Conservation (phyloP, 176 grass and related monocot genomes). For the Chloris gayana region DNA sequence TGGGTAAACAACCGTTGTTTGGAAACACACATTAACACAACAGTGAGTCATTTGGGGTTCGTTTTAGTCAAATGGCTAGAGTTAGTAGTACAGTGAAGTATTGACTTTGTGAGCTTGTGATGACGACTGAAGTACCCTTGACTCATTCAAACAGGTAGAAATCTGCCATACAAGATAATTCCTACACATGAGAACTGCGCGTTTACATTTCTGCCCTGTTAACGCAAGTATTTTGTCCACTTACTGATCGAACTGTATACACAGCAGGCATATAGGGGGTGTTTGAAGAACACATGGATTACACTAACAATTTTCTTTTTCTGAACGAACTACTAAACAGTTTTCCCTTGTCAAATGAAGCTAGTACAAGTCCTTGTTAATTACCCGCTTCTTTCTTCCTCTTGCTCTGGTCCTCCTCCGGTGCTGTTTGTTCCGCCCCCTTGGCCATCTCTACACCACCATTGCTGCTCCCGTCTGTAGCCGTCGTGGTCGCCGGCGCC, state of each 20-base stretch:
- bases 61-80: background rate
- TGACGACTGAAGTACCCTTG: background rate
- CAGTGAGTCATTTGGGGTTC: background rate
- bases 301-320: too few species aligned
- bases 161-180: background rate
- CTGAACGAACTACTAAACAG: too few species aligned
- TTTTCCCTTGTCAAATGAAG: background rate
- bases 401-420: background rate
- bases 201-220: background rate
- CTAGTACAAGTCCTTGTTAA: slow-evolving; percentile 10
- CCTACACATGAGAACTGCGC: background rate
- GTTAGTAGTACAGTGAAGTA: background rate
- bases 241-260: background rate
- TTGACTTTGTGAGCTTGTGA: background rate
- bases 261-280: too few species aligned
- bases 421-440: background rate
- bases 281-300: background rate
- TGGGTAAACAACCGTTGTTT: background rate
- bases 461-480: background rate
- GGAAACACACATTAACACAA: background rate
- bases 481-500: background rate
- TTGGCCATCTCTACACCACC: background rate
- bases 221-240: background rate
- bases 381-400: slow-evolving; percentile 18
- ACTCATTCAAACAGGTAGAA: background rate